Conservation (phyloP, 306 rosid species). For the Prunus padus region DNA sequence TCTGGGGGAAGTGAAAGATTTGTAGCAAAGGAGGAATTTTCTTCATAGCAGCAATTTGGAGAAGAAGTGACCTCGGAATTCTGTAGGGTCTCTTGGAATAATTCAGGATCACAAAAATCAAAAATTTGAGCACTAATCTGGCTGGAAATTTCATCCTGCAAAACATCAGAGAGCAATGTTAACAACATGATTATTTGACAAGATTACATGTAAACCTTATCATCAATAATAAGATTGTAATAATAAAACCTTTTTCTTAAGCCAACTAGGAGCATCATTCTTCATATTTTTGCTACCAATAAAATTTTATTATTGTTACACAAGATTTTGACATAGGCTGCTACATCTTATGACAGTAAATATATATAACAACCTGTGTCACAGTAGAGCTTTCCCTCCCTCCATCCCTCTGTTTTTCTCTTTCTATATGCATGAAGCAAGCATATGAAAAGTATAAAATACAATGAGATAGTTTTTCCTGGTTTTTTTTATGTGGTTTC, state of each 20-base stretch:
- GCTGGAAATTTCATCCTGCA: constrained; percentile 91
- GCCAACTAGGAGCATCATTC: constrained; percentile 35
- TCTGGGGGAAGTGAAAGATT: constrained; percentile 50
- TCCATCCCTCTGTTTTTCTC: neutral
- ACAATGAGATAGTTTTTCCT: constrained; percentile 13
- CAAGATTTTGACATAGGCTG: constrained; percentile 23
- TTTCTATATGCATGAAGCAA: constrained; percentile 13
- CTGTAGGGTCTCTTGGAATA: constrained; percentile 72
- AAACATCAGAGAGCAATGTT: constrained; percentile 28
- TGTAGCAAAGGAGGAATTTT: constrained; percentile 56
- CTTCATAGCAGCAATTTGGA: constrained; percentile 74
- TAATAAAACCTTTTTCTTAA: constrained; percentile 32
- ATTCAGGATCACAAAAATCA: constrained; percentile 64
- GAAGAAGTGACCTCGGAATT: constrained; percentile 78
- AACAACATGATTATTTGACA: constrained; percentile 1
- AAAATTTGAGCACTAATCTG: constrained; percentile 66
- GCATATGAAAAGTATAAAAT: neutral
- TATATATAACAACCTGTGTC: neutral
- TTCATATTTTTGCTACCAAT: constrained; percentile 44
- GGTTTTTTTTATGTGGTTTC: constrained; percentile 34
- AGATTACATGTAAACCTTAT: constrained; percentile 5
- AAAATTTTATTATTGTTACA: constrained; percentile 30
- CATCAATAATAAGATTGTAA: neutral
- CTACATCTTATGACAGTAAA: neutral
- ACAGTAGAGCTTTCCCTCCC: constrained; percentile 1